Base-by-base conservation (phyloP, 176 grass and related monocot genomes). In the Leersia perrieri region DNA sequence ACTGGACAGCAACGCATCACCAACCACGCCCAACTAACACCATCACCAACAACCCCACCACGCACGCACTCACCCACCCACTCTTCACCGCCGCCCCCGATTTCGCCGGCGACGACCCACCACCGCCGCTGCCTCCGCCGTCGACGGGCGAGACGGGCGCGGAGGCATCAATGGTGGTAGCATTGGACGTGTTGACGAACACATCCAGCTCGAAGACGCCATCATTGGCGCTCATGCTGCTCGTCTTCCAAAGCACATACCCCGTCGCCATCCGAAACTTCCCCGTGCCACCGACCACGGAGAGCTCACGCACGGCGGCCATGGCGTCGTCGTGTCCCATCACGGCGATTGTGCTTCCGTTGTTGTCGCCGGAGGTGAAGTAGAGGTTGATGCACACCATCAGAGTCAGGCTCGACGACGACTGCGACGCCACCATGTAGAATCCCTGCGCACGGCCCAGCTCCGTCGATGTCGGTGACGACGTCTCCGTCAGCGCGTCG, bases 231-330 rank as follows among this genome's bases (percentile, higher is more conserved):
- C 18, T 76, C 14, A 73, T 16, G 47, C 15, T 53, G 42, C 5
- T 0, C 27, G 78, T 85, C 88, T 82, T 89, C 78, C 78, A 62
- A 16, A 89, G 72, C 14, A 82, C 86, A 83, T 92, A 89, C 0
- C 86, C 90, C 12, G 41, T 68, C 11, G 86, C 86, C 63, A 82
- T 74, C 69, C 86, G 36, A 83, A 89, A 92, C 23, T 41, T 44
- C 0, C 90, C 90, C 3, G 82, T 88, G 41, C 90, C 90, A 12
- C 90, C 90, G 20, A 89, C 86, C 12, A 92, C 70, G 26, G 78
- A 0, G 45, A 88, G 86, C 90, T 92, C 90, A 33, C 86, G 29
- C 42, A 72, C 79, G 29, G 60, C 22, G 33, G 26, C 35, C 16
- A 2, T 16, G 15, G 33, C 2, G 74, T 85, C 86, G 77, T 88